A percentile compares a stretch with the other conserved stretches of the same genome.
phyloP scores from a whole-genome alignment of 2,329 filamentous ascomycete species.

The Cladorrhinum sp. region DNA sequence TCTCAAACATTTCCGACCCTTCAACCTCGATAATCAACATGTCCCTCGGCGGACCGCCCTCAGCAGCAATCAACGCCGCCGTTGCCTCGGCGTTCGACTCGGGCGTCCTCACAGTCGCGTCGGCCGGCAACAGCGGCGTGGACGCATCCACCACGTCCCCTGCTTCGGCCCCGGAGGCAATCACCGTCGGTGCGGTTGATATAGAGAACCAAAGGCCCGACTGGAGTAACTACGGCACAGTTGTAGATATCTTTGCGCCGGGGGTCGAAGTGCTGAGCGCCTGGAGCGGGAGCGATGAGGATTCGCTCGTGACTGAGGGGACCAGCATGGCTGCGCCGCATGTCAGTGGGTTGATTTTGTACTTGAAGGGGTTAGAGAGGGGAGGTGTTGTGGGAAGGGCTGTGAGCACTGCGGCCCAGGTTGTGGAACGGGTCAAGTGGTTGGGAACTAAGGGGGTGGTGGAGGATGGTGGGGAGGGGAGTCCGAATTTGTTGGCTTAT shows the following conservation, averaged over 20 bases:
- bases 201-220: slow-evolving; percentile 36
- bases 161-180: slow-evolving; percentile 45
- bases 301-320: slow-evolving; percentile 48
- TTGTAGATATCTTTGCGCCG: slow-evolving; percentile 45
- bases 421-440: slow-evolving; percentile 12
- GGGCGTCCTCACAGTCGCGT: slow-evolving; percentile 52
- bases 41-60: slow-evolving; percentile 48
- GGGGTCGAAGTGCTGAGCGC: slow-evolving; percentile 41
- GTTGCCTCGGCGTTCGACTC: slow-evolving; percentile 43
- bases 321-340: slow-evolving; percentile 63
- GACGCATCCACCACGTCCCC: slow-evolving; percentile 42
- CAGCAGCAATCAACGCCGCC: slow-evolving; percentile 48
- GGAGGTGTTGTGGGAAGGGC: background rate
- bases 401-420: background rate
- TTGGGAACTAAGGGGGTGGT: slow-evolving; percentile 18
- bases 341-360: slow-evolving; percentile 59
- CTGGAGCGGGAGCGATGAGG: slow-evolving; percentile 38
- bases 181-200: slow-evolving; percentile 53
- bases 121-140: slow-evolving; percentile 48
- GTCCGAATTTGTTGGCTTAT: slow-evolving; percentile 26
- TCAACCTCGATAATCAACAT: slow-evolving; percentile 51
- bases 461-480: slow-evolving; percentile 16
- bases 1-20: slow-evolving; percentile 42
- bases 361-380: slow-evolving; percentile 37
- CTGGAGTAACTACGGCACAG: slow-evolving; percentile 50